Evolutionary conservation across 768 basidiomycete species (phyloP).

Genomic region (Suillus cothurnatus): DNA sequence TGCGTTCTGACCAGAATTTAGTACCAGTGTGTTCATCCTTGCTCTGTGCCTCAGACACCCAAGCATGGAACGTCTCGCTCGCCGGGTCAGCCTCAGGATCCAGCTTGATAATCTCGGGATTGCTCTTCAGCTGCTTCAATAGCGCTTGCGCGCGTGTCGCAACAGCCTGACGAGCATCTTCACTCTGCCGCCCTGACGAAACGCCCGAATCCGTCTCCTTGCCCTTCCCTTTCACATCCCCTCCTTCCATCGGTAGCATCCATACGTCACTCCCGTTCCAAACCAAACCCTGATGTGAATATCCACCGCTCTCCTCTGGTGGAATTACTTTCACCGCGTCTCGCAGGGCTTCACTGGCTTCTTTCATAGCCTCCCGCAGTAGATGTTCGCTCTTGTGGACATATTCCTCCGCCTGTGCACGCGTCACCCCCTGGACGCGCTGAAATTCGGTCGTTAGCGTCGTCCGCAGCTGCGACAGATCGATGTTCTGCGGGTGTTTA

Average conservation of each 20-base stretch:
- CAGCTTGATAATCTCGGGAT: constrained; percentile 72
- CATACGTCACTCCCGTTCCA: constrained; percentile 93
- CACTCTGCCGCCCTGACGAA: constrained; percentile 32
- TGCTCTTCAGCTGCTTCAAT: constrained; percentile 68
- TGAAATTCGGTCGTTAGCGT: constrained; percentile 67
- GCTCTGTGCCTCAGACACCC: constrained; percentile 60
- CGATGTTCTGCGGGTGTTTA: constrained; percentile 63
- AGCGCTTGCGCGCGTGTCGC: constrained; percentile 79
- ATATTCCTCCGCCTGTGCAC: constrained; percentile 83
- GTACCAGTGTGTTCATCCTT: constrained; percentile 52
- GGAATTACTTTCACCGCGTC: constrained; percentile 95
- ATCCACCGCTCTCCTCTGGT: constrained; percentile 54
- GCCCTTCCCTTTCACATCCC: constrained; percentile 38
- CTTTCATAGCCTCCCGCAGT: constrained; percentile 70
- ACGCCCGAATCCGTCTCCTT: constrained; percentile 31
- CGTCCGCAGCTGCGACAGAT: constrained; percentile 66
- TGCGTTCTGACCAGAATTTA: constrained; percentile 56
- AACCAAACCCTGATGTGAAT: constrained; percentile 42
- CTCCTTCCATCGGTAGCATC: constrained; percentile 56
- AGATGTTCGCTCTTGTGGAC: constrained; percentile 71
- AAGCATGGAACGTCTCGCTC: constrained; percentile 56
- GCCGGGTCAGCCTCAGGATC: constrained; percentile 72
- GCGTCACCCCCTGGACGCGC: constrained; percentile 73
- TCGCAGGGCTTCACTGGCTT: constrained; percentile 77
- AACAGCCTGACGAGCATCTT: constrained; percentile 53